Base-by-base conservation (phyloP, 352 stramenopile genomes). In the Aphanomyces invadans region DNA sequence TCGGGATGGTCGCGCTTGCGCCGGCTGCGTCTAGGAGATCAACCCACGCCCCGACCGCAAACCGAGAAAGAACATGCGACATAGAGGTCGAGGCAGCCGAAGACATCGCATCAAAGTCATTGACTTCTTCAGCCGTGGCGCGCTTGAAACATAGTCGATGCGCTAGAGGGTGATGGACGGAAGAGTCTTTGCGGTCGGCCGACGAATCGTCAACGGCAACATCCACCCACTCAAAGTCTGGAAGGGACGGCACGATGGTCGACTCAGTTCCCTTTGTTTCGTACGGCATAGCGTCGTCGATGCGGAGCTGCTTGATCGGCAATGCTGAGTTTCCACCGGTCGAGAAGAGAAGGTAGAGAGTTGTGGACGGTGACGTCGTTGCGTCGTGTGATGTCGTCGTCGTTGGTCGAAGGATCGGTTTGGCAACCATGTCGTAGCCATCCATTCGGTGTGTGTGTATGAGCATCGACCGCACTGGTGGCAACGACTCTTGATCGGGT, bases 241-340 rank as follows among this genome's bases (percentile, higher is more conserved):
- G 74, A 0, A 42, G 83, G 86, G 0, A 91, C 65, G 39, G 90
- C 83, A 23, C 81, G 1, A 83, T 56, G 49, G 87, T 71, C 19
- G n/a, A n/a, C n/a, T n/a, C n/a, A n/a, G n/a, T n/a, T n/a, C n/a
- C n/a, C n/a, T n/a, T n/a, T n/a, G n/a, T n/a, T n/a, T n/a, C n/a
- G n/a, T n/a, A n/a, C n/a, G n/a, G n/a, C n/a, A n/a, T n/a, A n/a
- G n/a, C 81, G 76, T 32, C 15, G 36, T 90, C 81, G 19, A 92
- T 83, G 11, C 80, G 74, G 33, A 95, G 88, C 61, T 95, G 82
- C 66, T 92, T 92, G 25, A 95, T 76, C 5, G 86, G 86, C 52
- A 79, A 64, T 4, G 73, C 26, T 42, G 15, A 15, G 75, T 60
- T 4, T 69, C 71, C 33, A 59, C 19, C 23, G 70, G 71, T 2